Percentiles rank a stretch among this genome's conserved stretches.
phyloP scores from a whole-genome alignment of 2,329 filamentous ascomycete genomes.

The Helicocarpus griseus region DNA sequence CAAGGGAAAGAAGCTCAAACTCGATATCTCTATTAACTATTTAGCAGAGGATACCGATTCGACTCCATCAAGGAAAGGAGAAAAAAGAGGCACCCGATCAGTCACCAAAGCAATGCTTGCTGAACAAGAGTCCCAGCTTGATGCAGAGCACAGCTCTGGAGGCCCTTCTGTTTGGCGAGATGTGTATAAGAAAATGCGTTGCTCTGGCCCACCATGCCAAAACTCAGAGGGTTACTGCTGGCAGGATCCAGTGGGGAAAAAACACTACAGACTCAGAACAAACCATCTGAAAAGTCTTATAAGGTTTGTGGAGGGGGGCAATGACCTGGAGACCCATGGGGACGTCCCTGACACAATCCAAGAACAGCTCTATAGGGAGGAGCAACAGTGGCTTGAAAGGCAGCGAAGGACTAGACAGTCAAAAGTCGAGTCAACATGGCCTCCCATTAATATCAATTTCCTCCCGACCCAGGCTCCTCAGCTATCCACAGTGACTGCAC shows the following conservation, averaged over 20 bases:
- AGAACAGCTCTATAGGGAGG: slow-evolving; percentile 23
- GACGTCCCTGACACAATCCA: slow-evolving; percentile 23
- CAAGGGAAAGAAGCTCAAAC: slow-evolving; percentile 21
- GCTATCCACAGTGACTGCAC: too few species aligned
- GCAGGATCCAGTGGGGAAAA: slow-evolving; percentile 22
- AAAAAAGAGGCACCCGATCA: slow-evolving; percentile 8
- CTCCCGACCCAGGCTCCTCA: slow-evolving; percentile 17
- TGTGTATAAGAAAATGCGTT: slow-evolving; percentile 11
- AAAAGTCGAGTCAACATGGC: slow-evolving; percentile 6
- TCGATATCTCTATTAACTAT: slow-evolving; percentile 24
- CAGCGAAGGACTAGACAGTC: not conserved
- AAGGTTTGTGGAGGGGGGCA: slow-evolving; percentile 17
- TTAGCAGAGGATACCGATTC: slow-evolving; percentile 12
- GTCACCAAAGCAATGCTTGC: slow-evolving; percentile 10
- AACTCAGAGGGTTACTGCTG: slow-evolving; percentile 23
- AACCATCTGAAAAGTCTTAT: slow-evolving; percentile 22
- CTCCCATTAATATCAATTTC: slow-evolving; percentile 24
- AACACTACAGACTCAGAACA: slow-evolving; percentile 24
- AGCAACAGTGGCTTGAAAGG: slow-evolving; percentile 5
- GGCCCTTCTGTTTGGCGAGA: slow-evolving; percentile 8
- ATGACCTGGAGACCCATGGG: slow-evolving; percentile 16
- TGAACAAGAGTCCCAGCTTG: slow-evolving; percentile 6
- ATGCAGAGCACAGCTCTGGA: slow-evolving; percentile 7
- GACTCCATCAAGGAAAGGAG: not conserved
- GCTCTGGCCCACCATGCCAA: slow-evolving; percentile 1